A percentile compares a stretch with the other conserved stretches of the same genome.
Conservation (phyloP, 129 eudicot species). For the Flaveria trinervia region DNA sequence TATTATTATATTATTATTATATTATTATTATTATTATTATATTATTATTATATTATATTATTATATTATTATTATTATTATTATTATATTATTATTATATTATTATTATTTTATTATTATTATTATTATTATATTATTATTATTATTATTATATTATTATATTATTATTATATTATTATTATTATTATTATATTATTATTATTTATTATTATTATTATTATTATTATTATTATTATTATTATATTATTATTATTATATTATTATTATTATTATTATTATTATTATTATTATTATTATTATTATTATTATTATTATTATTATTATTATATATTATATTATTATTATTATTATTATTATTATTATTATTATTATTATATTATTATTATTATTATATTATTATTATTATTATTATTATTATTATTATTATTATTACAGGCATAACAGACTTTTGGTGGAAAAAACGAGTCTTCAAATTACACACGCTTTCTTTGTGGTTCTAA, state of each 20-base stretch:
- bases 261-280: neutral
- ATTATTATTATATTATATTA: neutral
- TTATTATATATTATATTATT: too few relatives aligned
- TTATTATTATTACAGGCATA: neutral
- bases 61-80: neutral
- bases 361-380: neutral
- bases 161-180: neutral
- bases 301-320: neutral
- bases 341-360: neutral
- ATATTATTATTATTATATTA: neutral
- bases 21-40: neutral
- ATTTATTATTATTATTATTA: neutral
- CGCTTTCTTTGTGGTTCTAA: neutral
- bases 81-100: neutral
- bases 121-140: neutral
- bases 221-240: neutral
- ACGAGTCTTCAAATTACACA: neutral
- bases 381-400: neutral
- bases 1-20: neutral
- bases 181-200: neutral
- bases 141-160: neutral
- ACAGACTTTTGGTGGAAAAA: neutral
- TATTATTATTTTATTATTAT: neutral
- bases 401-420: neutral
- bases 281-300: neutral